phyloP scores from a whole-genome alignment of 352 stramenopile species.

The Hyaloperonospora brassicae region DNA sequence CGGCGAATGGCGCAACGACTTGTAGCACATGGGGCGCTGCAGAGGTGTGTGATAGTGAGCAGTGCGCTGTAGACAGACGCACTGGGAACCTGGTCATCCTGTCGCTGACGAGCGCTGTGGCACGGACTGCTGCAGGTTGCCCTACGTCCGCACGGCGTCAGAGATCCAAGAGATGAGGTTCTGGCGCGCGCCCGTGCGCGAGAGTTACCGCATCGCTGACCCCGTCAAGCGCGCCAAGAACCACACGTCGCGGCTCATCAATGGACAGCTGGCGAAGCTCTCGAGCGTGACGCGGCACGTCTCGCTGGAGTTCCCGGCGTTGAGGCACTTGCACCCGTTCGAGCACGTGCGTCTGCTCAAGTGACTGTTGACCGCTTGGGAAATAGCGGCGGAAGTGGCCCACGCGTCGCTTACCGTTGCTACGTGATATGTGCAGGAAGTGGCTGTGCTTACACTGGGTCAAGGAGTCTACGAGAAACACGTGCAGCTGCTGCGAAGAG shows the following conservation, averaged over 20 bases:
- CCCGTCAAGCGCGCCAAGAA: slow-evolving; percentile 79
- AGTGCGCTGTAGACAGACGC: not conserved
- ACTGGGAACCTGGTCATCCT: not conserved
- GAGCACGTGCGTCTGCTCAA: slow-evolving; percentile 40
- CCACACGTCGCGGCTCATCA: slow-evolving; percentile 73
- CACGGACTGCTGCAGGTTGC: slow-evolving; percentile 30
- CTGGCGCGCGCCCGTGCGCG: slow-evolving; percentile 56
- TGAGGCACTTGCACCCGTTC: slow-evolving; percentile 74
- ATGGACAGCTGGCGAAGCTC: slow-evolving; percentile 66
- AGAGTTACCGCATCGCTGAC: slow-evolving; percentile 75
- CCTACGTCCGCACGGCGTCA: slow-evolving; percentile 69
- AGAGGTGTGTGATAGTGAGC: slow-evolving; percentile 30
- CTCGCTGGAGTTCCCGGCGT: slow-evolving; percentile 67
- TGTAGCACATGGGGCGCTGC: slow-evolving; percentile 57
- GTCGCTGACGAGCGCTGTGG: not conserved
- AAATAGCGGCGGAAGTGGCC: not conserved
- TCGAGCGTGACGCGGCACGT: slow-evolving; percentile 61
- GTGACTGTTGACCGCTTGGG: not conserved
- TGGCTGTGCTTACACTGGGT: slow-evolving; percentile 75
- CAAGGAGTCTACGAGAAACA: slow-evolving; percentile 60
- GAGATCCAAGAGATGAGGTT: slow-evolving; percentile 87
- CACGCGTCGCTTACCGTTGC: slow-evolving; percentile 1
- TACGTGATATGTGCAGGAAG: slow-evolving; percentile 33
- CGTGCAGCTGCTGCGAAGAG: slow-evolving; percentile 63
- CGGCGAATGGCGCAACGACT: no score